Base-by-base conservation (phyloP, 805 yeast genomes). In the Suhomyces sp. region DNA sequence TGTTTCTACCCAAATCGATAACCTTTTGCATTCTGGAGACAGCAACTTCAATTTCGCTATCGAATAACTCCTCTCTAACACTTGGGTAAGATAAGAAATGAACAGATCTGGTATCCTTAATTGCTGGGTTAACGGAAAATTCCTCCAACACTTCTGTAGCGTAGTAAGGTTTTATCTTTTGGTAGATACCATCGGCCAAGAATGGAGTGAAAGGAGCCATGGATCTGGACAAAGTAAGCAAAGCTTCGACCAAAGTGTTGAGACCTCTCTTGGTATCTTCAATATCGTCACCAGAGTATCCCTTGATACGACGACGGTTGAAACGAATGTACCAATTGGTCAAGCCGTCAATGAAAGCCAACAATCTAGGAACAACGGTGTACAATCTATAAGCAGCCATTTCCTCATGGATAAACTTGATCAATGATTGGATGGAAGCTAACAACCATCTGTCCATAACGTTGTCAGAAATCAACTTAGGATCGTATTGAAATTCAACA, bases 201-300 rank as follows among this genome's bases (percentile, higher is more conserved):
- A 83, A 95, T 47, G 99, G 99, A 35, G 98, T 90, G 70, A 93
- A 93, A 47, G 99, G 98, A 39, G 98, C 98, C 97, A 93, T 91
- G 31, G 96, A 95, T 60, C 97, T 81, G 33, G 79, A 83, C 55
- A 93, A 79, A 29, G 88, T 87, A 62, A 85, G 84, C 51, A 90
- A 72, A 21, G 93, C 95, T 60, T 88, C 96, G 38, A 90, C 81
- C 63, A 93, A 72, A 16, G 97, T 85, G 68, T 93, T 93, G 54
- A 93, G 76, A 31, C 96, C 96, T 53, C 76, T 77, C 50, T 79
- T 63, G 52, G 96, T 83, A 58, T 93, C 98, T 38, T 79, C 83
- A 33, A 77, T 65, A 42, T 95, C 96, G 42, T 76, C 82, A 56
- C 83, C 93, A 20, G 68, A 42, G 46, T 59, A 60, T 60, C 98